Percentiles rank a stretch among this genome's conserved stretches.
Conservation (phyloP, 2,329 filamentous ascomycete species). For the Trichothecium roseum region DNA sequence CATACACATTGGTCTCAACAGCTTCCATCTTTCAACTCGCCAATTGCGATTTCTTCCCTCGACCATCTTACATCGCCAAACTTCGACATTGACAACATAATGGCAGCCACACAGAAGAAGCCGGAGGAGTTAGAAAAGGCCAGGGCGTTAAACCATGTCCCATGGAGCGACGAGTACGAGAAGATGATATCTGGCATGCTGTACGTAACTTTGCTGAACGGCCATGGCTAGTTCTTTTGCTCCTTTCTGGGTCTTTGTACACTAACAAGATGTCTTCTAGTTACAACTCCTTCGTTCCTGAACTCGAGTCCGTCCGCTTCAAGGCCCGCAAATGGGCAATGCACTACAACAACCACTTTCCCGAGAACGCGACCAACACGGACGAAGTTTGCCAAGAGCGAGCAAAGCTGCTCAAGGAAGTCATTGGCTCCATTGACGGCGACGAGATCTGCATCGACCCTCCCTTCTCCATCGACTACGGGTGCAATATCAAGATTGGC, state of each 20-base stretch:
- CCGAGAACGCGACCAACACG: constrained; percentile 31
- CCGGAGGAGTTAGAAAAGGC: constrained; percentile 16
- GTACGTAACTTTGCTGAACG: constrained; percentile 28
- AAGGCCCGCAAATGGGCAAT: constrained; percentile 43
- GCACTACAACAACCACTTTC: constrained; percentile 48
- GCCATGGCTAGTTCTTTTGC: neutral
- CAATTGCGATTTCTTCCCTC: too few relatives aligned
- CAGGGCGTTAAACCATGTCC: constrained; percentile 36
- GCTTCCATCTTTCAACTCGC: too few relatives aligned
- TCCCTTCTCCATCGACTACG: constrained; percentile 49
- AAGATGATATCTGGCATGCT: constrained; percentile 56
- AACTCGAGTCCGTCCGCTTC: constrained; percentile 40
- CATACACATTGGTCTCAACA: too few relatives aligned
- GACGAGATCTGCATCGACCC: constrained; percentile 44
- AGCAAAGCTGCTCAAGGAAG: constrained; percentile 26
- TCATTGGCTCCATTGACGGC: constrained; percentile 37
- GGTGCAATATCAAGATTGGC: constrained; percentile 48
- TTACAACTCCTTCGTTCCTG: constrained; percentile 38
- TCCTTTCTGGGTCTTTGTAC: neutral
- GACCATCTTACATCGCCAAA: too few relatives aligned
- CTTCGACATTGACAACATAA: neutral
- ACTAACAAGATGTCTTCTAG: constrained; percentile 18
- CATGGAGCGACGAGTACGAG: constrained; percentile 51
- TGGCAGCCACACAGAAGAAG: constrained; percentile 3
- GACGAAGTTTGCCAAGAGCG: constrained; percentile 28